Percentiles rank a stretch among this genome's conserved stretches.
phyloP scores from a whole-genome alignment of 1,284 basidiomycete genomes.

The Paramarasmius palmivorus region DNA sequence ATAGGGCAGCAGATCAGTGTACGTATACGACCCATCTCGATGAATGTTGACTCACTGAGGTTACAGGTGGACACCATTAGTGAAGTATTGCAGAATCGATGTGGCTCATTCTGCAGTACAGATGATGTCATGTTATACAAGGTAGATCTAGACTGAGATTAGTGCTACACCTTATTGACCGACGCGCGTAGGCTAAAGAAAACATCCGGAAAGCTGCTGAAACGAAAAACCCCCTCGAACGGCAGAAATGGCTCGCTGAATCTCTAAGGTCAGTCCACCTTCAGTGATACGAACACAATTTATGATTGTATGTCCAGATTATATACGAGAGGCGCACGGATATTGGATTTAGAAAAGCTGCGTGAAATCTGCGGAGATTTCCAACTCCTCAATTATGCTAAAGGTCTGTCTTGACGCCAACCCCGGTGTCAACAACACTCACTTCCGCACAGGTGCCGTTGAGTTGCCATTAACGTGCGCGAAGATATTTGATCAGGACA shows the following conservation, averaged over 20 bases:
- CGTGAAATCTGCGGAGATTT: slow-evolving; percentile 87
- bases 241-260: slow-evolving; percentile 76
- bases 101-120: slow-evolving; percentile 96
- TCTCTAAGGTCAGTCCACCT: slow-evolving; percentile 75
- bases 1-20: slow-evolving; percentile 96
- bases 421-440: not conserved
- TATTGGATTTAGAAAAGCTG: slow-evolving; percentile 83
- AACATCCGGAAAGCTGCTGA: slow-evolving; percentile 90
- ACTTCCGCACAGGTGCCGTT: slow-evolving; percentile 64
- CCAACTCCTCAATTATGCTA: slow-evolving; percentile 78
- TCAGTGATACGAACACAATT: no score
- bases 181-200: slow-evolving; percentile 77
- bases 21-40: slow-evolving; percentile 27
- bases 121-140: slow-evolving; percentile 99
- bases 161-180: slow-evolving; percentile 8
- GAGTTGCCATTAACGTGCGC: slow-evolving; percentile 88
- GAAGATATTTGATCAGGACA: slow-evolving; percentile 75
- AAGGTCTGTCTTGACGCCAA: slow-evolving; percentile 47
- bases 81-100: slow-evolving; percentile 90
- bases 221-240: slow-evolving; percentile 70
- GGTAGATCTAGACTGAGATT: slow-evolving; percentile 41
- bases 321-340: slow-evolving; percentile 85
- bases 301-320: slow-evolving; percentile 47
- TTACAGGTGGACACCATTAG: slow-evolving; percentile 91
- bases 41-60: slow-evolving; percentile 2